Evolutionary conservation across 192 early-diverging fungal species (phyloP).

Genomic region (Dimargaris verticillata): DNA sequence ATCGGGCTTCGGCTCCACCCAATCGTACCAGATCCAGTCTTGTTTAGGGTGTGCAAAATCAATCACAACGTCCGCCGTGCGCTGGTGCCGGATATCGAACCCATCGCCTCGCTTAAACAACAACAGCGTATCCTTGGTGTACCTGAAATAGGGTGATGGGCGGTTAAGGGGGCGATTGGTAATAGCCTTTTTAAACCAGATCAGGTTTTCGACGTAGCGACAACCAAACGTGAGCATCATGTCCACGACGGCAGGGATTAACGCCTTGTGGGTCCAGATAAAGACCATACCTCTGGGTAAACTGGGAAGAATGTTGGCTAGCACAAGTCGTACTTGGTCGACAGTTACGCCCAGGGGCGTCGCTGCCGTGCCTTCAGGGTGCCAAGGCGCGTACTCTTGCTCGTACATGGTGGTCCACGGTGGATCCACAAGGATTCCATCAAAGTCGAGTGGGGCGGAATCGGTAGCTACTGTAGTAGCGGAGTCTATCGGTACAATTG

Average conservation of each 20-base stretch:
- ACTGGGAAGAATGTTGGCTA: slow-evolving; percentile 23
- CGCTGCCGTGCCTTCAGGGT: not conserved
- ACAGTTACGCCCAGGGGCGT: not conserved
- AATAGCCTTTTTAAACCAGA: slow-evolving; percentile 37
- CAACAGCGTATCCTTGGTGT: slow-evolving; percentile 36
- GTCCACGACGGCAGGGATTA: slow-evolving; percentile 31
- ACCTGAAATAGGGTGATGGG: slow-evolving; percentile 30
- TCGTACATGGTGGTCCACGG: slow-evolving; percentile 37
- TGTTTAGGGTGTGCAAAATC: slow-evolving; percentile 31
- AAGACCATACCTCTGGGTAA: slow-evolving; percentile 34
- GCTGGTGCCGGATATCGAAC: slow-evolving; percentile 38
- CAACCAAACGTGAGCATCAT: slow-evolving; percentile 35
- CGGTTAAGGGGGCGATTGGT: slow-evolving; percentile 26
- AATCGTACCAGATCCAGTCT: slow-evolving; percentile 32
- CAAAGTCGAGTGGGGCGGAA: slow-evolving; percentile 14
- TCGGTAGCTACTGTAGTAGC: not conserved
- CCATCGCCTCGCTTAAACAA: slow-evolving; percentile 45
- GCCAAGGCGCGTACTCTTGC: slow-evolving; percentile 9
- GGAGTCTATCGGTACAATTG: not conserved
- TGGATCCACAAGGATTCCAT: slow-evolving; percentile 37
- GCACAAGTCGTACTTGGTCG: slow-evolving; percentile 13
- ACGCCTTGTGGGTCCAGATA: slow-evolving; percentile 38
- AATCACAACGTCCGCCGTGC: slow-evolving; percentile 41
- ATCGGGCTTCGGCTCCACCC: slow-evolving; percentile 32
- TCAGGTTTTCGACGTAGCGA: slow-evolving; percentile 40